A percentile compares a stretch with the other conserved stretches of the same genome.
phyloP scores from a whole-genome alignment of 2,329 filamentous ascomycete genomes.

The Fusarium agapanthi region DNA sequence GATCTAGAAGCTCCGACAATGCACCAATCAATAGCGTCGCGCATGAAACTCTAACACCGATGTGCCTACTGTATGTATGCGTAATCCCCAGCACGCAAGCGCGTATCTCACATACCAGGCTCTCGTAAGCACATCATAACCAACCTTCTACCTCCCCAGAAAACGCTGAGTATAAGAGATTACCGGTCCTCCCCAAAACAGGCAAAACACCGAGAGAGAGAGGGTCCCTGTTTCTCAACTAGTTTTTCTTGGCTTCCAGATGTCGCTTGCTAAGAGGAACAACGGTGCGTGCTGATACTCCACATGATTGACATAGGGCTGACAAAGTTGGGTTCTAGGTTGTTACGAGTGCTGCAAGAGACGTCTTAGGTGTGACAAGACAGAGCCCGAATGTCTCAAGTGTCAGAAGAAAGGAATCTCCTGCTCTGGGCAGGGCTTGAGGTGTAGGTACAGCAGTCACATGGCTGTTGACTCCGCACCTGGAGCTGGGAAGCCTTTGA shows the following conservation, averaged over 20 bases:
- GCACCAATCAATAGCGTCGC: constrained; percentile 1
- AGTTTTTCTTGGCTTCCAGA: neutral
- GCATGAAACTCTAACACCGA: neutral
- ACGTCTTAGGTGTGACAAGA: constrained; percentile 52
- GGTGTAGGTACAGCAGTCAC: constrained; percentile 49
- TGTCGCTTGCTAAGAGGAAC: constrained; percentile 43
- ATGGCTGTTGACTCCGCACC: constrained; percentile 20
- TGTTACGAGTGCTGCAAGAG: constrained; percentile 52
- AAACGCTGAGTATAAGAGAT: neutral
- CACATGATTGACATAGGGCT: neutral
- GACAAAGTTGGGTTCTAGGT: constrained; percentile 28
- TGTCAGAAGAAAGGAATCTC: constrained; percentile 50
- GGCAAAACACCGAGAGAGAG: constrained; percentile 2
- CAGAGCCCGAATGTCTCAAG: constrained; percentile 50
- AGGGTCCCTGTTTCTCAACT: neutral
- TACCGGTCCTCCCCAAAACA: neutral
- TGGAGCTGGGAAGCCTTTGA: neutral
- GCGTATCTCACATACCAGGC: constrained; percentile 7
- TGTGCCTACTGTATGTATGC: neutral
- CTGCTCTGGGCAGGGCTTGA: constrained; percentile 50
- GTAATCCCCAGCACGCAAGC: constrained; percentile 7
- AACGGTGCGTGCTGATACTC: constrained; percentile 24
- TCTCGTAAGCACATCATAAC: neutral
- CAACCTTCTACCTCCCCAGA: neutral
- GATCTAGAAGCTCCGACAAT: neutral